phyloP scores from a whole-genome alignment of 305 asterid genomes.

The Rubia balearica region DNA sequence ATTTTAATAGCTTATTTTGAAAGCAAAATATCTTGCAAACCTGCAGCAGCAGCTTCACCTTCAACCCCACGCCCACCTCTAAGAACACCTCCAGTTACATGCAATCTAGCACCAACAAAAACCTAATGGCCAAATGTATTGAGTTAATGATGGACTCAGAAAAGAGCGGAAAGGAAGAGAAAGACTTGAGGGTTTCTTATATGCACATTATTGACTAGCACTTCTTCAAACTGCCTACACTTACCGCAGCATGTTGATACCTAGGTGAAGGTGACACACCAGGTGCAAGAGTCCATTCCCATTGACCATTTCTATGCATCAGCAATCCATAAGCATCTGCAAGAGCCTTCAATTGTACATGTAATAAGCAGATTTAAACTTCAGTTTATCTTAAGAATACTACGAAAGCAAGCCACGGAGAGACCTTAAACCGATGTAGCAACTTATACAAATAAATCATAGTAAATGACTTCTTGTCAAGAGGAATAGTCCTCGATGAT shows the following conservation, averaged over 20 bases:
- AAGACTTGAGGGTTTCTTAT: neutral
- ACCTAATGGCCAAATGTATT: constrained; percentile 48
- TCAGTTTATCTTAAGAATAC: neutral
- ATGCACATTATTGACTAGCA: neutral
- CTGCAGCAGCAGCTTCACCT: constrained; percentile 88
- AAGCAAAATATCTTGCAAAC: constrained; percentile 30
- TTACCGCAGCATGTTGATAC: constrained; percentile 99
- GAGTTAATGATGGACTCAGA: constrained; percentile 15
- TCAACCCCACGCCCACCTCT: constrained; percentile 98
- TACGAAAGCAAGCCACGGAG: neutral
- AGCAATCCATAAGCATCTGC: constrained; percentile 98
- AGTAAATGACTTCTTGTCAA: neutral
- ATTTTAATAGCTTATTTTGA: constrained; percentile 20
- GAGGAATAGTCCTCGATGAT: neutral
- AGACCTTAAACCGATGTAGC: neutral
- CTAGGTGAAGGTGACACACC: constrained; percentile 97
- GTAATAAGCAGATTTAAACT: constrained; percentile 24
- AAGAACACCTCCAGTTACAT: constrained; percentile 96
- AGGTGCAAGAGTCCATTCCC: constrained; percentile 99
- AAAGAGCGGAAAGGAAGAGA: constrained; percentile 4
- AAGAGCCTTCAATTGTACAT: constrained; percentile 60
- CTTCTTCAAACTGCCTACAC: constrained; percentile 18
- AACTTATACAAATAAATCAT: neutral
- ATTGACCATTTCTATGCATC: constrained; percentile 94
- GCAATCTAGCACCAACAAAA: constrained; percentile 96